phyloP scores from a whole-genome alignment of 2,329 filamentous ascomycete genomes.

The Fusarium ramigenum region DNA sequence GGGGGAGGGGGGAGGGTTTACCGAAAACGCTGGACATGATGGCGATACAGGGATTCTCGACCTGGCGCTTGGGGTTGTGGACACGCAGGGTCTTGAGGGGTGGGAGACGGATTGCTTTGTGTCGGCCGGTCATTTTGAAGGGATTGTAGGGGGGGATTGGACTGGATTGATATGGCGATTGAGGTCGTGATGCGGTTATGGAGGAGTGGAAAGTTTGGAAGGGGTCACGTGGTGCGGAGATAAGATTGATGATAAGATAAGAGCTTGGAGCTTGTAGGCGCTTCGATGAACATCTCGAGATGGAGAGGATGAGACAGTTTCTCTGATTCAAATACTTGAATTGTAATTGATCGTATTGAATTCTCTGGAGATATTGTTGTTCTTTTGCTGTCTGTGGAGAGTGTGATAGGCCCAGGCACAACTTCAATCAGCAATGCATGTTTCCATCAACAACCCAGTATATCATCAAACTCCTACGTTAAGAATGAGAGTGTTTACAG shows the following conservation, averaged over 20 bases:
- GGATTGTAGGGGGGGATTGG: neutral
- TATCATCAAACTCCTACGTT: neutral
- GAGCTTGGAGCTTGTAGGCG: neutral
- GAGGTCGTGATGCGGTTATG: constrained; percentile 11
- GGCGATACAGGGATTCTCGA: constrained; percentile 62
- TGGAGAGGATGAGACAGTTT: neutral
- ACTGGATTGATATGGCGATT: neutral
- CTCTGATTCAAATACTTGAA: neutral
- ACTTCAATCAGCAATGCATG: neutral
- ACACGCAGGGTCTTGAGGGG: constrained; percentile 66
- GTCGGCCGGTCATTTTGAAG: constrained; percentile 54
- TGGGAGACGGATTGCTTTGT: constrained; percentile 66
- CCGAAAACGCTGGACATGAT: constrained; percentile 68
- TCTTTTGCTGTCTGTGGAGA: neutral
- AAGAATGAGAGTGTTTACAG: neutral
- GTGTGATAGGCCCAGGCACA: neutral
- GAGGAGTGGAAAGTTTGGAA: constrained; percentile 36
- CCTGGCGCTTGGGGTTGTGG: constrained; percentile 59
- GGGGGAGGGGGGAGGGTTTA: constrained; percentile 38
- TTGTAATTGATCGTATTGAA: too few species aligned
- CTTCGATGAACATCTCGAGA: neutral
- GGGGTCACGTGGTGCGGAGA: constrained; percentile 35
- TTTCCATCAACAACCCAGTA: neutral
- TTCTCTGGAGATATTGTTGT: neutral
- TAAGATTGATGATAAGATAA: constrained; percentile 14